These are phyloP conservation scores for Cenchrus purpureus DNA, from an alignment of 176 grass and related monocot genomes.

Conservation along the genomic window DNA sequence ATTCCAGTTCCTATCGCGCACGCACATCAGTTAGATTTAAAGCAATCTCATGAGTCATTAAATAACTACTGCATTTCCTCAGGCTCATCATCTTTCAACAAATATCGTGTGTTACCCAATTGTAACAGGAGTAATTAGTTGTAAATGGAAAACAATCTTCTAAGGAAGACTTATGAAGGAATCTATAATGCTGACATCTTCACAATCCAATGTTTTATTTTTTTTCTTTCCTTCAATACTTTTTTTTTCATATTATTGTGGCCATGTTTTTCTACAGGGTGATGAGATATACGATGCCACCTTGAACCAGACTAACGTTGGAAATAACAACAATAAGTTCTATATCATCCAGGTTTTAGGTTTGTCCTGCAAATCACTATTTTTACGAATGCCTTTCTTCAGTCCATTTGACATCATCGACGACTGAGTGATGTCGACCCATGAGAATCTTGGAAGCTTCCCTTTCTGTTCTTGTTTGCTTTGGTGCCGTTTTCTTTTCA, in stretches of 20 bases:
- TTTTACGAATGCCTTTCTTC: slow-evolving; percentile 3
- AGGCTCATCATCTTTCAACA: too few species aligned
- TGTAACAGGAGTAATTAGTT: too few species aligned
- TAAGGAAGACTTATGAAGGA: too few species aligned
- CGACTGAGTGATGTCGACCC: too few species aligned
- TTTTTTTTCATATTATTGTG: slow-evolving; percentile 29
- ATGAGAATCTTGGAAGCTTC: too few species aligned
- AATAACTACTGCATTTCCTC: too few species aligned
- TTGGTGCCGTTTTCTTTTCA: too few species aligned
- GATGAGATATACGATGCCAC: slow-evolving; percentile 92
- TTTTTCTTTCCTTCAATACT: not conserved
- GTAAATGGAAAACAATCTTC: too few species aligned
- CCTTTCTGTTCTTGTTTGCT: too few species aligned
- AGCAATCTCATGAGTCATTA: too few species aligned
- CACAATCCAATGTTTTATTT: slow-evolving; percentile 3
- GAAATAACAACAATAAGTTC: slow-evolving; percentile 91
- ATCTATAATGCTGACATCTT: not conserved
- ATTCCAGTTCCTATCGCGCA: not conserved
- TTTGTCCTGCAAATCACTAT: slow-evolving; percentile 49
- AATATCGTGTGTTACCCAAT: too few species aligned
- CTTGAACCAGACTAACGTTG: slow-evolving; percentile 92
- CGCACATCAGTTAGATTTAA: too few species aligned
- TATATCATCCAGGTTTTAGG: slow-evolving; percentile 93
- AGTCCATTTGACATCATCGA: not conserved
- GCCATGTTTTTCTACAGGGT: slow-evolving; percentile 57